phyloP scores from a whole-genome alignment of 306 rosid species.

The Quercus mongolica region DNA sequence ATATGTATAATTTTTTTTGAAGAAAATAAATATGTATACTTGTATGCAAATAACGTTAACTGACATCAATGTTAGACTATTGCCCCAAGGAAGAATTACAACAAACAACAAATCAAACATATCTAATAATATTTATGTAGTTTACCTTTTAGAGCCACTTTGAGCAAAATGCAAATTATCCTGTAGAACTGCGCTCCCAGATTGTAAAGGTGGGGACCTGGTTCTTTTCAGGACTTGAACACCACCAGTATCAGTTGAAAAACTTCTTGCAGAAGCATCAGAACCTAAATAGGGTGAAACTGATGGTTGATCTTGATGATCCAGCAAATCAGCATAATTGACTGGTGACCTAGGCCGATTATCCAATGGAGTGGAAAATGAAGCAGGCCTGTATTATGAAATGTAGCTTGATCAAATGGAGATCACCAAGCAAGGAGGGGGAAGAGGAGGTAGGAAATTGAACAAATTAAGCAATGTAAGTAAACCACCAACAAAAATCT shows the following conservation, averaged over 20 bases:
- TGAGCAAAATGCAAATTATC: slow-evolving; percentile 24
- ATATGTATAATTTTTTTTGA: not conserved
- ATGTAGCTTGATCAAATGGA: slow-evolving; percentile 16
- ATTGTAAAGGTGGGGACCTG: slow-evolving; percentile 49
- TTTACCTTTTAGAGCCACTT: slow-evolving; percentile 44
- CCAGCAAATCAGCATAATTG: slow-evolving; percentile 20
- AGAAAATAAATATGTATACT: not conserved
- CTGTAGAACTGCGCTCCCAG: slow-evolving; percentile 13
- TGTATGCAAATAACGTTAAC: not conserved
- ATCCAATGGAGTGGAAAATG: slow-evolving; percentile 28
- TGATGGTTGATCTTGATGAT: slow-evolving; percentile 32
- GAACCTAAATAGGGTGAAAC: slow-evolving; percentile 28
- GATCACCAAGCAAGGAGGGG: slow-evolving; percentile 1
- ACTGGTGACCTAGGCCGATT: slow-evolving; percentile 25
- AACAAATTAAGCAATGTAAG: slow-evolving; percentile 7
- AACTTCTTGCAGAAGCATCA: slow-evolving; percentile 35
- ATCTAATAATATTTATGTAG: not conserved
- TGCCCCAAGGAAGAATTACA: not conserved
- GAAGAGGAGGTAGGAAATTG: not conserved
- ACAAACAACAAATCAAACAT: not conserved
- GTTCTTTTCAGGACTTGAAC: slow-evolving; percentile 49
- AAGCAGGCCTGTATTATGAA: slow-evolving; percentile 42
- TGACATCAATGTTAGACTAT: not conserved
- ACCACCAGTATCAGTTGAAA: slow-evolving; percentile 23
- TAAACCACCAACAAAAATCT: slow-evolving; percentile 1